Conservation (phyloP, 345 rosid genomes). For the Rhizophora mangle region DNA sequence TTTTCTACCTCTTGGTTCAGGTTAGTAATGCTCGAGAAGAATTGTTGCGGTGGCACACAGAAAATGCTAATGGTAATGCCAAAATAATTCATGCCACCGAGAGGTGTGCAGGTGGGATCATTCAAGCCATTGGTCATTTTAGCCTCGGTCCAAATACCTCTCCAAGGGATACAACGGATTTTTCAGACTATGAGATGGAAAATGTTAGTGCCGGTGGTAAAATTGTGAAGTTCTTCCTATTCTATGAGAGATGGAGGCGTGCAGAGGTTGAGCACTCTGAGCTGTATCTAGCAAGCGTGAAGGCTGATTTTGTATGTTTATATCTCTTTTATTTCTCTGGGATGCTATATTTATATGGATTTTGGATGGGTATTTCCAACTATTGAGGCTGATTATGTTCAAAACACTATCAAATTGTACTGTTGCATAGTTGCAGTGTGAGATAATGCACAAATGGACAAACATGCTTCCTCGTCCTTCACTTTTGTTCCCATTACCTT, state of each 20-base stretch:
- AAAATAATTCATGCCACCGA: conserved; percentile 79
- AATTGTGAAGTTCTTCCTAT: conserved; percentile 67
- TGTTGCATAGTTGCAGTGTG: no score
- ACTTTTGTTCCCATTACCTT: no score
- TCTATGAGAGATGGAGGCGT: conserved; percentile 90
- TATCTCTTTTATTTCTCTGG: neutral
- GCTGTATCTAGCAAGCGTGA: conserved; percentile 54
- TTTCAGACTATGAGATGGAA: conserved; percentile 31
- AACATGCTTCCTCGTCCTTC: no score
- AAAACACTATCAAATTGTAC: no score
- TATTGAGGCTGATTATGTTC: no score
- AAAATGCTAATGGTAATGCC: conserved; percentile 77
- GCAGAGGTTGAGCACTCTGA: conserved; percentile 77
- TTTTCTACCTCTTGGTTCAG: conserved; percentile 28
- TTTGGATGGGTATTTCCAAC: neutral
- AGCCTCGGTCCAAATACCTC: conserved; percentile 78
- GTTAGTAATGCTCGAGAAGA: conserved; percentile 99
- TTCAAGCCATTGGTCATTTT: conserved; percentile 90
- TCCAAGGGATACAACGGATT: conserved; percentile 73
- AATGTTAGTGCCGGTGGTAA: conserved; percentile 48
- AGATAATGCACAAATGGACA: no score
- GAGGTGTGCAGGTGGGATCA: conserved; percentile 90
- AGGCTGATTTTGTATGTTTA: conserved; percentile 69
- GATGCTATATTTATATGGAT: neutral
- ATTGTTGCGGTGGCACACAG: conserved; percentile 83